Conservation (phyloP, 2,329 filamentous ascomycete genomes). For the Clonostachys sp. region DNA sequence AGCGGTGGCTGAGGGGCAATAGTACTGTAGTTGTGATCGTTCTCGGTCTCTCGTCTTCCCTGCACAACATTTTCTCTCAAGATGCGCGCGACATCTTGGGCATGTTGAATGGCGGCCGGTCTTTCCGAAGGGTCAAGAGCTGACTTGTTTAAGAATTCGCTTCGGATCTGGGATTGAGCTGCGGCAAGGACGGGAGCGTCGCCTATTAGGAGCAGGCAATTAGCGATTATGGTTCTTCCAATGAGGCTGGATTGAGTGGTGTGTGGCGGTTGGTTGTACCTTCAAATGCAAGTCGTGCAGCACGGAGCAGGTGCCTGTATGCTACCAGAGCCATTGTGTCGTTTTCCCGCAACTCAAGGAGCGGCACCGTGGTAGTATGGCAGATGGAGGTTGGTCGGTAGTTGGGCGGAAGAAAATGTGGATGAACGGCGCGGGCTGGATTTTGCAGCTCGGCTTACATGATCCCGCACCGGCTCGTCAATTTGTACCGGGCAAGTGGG, state of each 20-base stretch:
- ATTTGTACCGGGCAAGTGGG: too few relatives aligned
- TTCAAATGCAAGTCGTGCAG: conserved; percentile 77
- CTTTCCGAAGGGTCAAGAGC: conserved; percentile 48
- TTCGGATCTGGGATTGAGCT: conserved; percentile 68
- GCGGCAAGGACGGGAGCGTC: conserved; percentile 65
- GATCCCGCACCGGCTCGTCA: too few relatives aligned
- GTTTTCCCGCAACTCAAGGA: too few relatives aligned
- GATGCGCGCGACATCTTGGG: conserved; percentile 76
- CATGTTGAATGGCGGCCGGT: conserved; percentile 66
- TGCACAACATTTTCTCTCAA: conserved; percentile 85
- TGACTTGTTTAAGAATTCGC: conserved; percentile 67
- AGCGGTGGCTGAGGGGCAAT: not conserved
- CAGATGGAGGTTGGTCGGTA: too few relatives aligned
- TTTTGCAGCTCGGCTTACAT: too few relatives aligned
- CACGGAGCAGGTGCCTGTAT: conserved; percentile 78
- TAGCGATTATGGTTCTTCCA: not conserved
- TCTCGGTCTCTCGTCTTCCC: conserved; percentile 49
- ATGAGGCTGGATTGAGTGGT: not conserved
- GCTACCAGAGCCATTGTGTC: conserved; percentile 62
- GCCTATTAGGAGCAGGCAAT: conserved; percentile 40
- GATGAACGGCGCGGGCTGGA: too few relatives aligned
- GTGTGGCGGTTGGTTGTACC: conserved; percentile 42
- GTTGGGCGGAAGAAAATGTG: too few relatives aligned
- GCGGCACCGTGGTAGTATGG: too few relatives aligned
- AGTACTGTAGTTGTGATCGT: conserved; percentile 52